phyloP scores from a whole-genome alignment of 306 rosid genomes.

The Acmispon strigosus region DNA sequence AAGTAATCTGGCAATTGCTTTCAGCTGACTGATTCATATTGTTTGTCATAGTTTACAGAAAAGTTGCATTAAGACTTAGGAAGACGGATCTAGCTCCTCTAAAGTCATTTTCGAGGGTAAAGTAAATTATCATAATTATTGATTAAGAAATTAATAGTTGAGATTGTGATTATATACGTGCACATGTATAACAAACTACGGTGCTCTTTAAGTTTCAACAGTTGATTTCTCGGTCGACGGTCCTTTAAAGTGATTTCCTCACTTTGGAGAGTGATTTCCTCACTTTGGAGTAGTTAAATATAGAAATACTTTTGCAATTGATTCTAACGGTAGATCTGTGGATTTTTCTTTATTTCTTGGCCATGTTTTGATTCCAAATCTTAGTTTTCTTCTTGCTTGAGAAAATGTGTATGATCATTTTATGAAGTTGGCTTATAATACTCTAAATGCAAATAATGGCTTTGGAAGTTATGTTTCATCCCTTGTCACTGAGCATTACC shows the following conservation, averaged over 20 bases:
- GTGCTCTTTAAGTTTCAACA: too few relatives aligned
- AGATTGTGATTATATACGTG: too few relatives aligned
- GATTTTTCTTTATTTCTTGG: not conserved
- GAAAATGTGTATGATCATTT: not conserved
- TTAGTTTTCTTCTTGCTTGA: not conserved
- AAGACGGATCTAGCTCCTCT: too few relatives aligned
- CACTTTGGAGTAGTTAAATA: too few relatives aligned
- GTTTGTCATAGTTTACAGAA: constrained; percentile 22
- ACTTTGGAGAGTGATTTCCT: too few relatives aligned
- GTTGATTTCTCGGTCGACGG: too few relatives aligned
- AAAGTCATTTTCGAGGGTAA: too few relatives aligned
- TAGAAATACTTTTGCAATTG: not conserved
- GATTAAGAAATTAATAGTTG: too few relatives aligned
- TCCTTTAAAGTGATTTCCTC: too few relatives aligned
- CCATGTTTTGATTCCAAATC: not conserved
- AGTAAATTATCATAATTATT: too few relatives aligned
- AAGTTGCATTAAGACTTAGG: not conserved
- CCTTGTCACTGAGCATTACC: too few relatives aligned
- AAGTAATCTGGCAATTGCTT: constrained; percentile 25
- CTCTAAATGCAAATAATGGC: not conserved
- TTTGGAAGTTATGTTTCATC: not conserved
- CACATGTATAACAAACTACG: too few relatives aligned
- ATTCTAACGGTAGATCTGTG: not conserved
- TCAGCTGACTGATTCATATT: constrained; percentile 18
- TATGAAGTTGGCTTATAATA: not conserved